These are phyloP conservation scores for Emericellopsis terricola DNA, from an alignment of 495 filamentous ascomycete species.

Conservation along the genomic window DNA sequence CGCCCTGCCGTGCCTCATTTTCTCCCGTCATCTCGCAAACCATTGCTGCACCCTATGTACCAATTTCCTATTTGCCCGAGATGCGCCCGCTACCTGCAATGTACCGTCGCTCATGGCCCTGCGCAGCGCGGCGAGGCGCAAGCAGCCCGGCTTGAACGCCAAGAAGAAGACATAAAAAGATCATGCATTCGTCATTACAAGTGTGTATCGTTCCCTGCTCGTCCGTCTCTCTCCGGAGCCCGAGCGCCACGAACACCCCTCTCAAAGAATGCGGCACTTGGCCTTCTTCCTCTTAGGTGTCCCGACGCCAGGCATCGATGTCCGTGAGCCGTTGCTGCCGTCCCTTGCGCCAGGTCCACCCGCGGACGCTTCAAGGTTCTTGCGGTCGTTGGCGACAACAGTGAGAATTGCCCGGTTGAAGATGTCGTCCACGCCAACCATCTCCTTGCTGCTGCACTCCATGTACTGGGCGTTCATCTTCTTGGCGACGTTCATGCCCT, in stretches of 20 bases:
- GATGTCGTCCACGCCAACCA: constrained; percentile 86
- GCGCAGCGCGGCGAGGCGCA: too few relatives aligned
- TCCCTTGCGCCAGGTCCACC: constrained; percentile 7
- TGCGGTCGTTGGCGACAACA: constrained; percentile 52
- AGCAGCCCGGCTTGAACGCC: too few relatives aligned
- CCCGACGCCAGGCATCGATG: constrained; percentile 13
- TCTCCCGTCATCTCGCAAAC: too few relatives aligned
- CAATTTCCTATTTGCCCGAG: too few relatives aligned
- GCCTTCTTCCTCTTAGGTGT: constrained; percentile 46
- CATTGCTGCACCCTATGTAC: too few relatives aligned
- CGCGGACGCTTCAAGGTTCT: constrained; percentile 24
- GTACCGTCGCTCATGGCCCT: too few relatives aligned
- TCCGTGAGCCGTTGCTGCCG: too few relatives aligned
- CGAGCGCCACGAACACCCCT: not conserved
- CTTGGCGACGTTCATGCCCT: constrained; percentile 69
- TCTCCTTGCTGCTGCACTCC: constrained; percentile 96
- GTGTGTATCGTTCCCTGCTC: constrained; percentile 43
- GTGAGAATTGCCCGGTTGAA: constrained; percentile 79
- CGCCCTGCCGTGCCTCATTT: too few relatives aligned
- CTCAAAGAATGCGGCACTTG: constrained; percentile 6
- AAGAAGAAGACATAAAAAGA: not conserved
- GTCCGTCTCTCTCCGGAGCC: not conserved
- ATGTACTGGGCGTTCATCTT: constrained; percentile 92
- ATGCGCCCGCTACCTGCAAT: too few relatives aligned
- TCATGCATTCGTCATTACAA: constrained; percentile 25